Evolutionary conservation across 116 monocot species (phyloP).

Genomic region (Zostera marina): DNA sequence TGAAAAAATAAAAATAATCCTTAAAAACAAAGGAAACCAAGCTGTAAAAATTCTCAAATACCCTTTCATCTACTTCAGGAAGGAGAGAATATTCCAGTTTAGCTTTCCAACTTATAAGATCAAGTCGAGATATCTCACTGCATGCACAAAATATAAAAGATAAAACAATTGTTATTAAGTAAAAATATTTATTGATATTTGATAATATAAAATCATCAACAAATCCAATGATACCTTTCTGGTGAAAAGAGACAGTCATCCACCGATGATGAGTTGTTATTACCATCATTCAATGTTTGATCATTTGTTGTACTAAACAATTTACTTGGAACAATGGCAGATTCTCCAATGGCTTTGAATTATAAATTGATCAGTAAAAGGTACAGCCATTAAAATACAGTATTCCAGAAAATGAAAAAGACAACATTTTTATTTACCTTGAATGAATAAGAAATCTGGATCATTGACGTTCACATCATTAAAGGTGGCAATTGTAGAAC

Average conservation of each 20-base stretch:
- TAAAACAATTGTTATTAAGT: not conserved
- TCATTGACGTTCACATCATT: conserved; percentile 60
- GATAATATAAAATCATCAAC: not conserved
- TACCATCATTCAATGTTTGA: conserved; percentile 8
- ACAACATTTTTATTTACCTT: conserved; percentile 30
- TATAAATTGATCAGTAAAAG: conserved; percentile 7
- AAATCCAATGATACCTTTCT: conserved; percentile 49
- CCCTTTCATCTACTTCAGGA: conserved; percentile 43
- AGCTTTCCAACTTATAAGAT: conserved; percentile 74
- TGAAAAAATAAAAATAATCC: not conserved
- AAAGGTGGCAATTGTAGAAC: conserved; percentile 42
- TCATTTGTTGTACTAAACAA: conserved; percentile 14
- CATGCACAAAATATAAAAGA: not conserved
- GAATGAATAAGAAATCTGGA: conserved; percentile 73
- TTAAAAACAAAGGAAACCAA: conserved; percentile 2
- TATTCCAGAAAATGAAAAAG: not conserved
- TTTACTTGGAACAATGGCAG: conserved; percentile 63
- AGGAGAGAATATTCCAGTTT: conserved; percentile 45
- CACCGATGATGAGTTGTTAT: not conserved
- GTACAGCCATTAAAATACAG: not conserved
- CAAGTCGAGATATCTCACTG: conserved; percentile 38
- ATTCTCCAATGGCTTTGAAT: conserved; percentile 68
- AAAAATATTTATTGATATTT: not conserved
- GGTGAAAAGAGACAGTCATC: conserved; percentile 42
- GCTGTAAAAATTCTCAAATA: conserved; percentile 12